phyloP scores from a whole-genome alignment of 2,329 filamentous ascomycete species.

The Hypomyces perniciosus region DNA sequence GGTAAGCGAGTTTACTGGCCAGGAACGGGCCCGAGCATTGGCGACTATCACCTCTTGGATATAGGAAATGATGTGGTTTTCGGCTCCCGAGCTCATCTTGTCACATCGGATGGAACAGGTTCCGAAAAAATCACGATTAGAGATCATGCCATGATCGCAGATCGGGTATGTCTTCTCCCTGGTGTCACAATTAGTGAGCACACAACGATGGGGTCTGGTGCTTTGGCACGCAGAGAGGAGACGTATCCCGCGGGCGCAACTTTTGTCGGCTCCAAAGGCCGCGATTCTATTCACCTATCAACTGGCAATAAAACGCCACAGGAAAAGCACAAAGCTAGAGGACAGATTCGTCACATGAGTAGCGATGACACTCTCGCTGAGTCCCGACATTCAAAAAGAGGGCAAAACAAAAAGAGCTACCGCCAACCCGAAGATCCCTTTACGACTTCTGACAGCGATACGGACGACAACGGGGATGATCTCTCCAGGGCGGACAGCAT shows the following conservation, averaged over 20 bases:
- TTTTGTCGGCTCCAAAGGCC: constrained; percentile 47
- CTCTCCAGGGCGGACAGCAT: constrained; percentile 13
- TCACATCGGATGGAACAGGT: constrained; percentile 47
- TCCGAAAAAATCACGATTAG: constrained; percentile 42
- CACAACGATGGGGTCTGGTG: constrained; percentile 48
- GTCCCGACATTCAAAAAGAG: constrained; percentile 6
- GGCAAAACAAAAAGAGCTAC: not conserved
- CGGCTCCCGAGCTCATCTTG: constrained; percentile 47
- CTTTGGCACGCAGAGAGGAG: constrained; percentile 41
- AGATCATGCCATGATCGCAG: constrained; percentile 50
- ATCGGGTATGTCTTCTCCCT: constrained; percentile 47
- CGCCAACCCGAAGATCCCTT: constrained; percentile 3
- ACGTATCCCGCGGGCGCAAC: constrained; percentile 39
- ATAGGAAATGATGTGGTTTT: constrained; percentile 56
- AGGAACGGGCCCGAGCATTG: constrained; percentile 46
- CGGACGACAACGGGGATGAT: constrained; percentile 5
- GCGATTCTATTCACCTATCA: constrained; percentile 41
- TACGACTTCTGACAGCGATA: constrained; percentile 17
- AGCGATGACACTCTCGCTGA: constrained; percentile 22
- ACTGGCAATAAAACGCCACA: constrained; percentile 13
- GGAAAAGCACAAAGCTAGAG: constrained; percentile 8
- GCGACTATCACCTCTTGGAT: constrained; percentile 49
- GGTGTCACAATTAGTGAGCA: constrained; percentile 43
- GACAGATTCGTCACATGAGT: constrained; percentile 18
- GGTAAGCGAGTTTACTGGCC: constrained; percentile 53